Conservation (phyloP, 2,329 filamentous ascomycete species). For the Ilyonectria destructans region DNA sequence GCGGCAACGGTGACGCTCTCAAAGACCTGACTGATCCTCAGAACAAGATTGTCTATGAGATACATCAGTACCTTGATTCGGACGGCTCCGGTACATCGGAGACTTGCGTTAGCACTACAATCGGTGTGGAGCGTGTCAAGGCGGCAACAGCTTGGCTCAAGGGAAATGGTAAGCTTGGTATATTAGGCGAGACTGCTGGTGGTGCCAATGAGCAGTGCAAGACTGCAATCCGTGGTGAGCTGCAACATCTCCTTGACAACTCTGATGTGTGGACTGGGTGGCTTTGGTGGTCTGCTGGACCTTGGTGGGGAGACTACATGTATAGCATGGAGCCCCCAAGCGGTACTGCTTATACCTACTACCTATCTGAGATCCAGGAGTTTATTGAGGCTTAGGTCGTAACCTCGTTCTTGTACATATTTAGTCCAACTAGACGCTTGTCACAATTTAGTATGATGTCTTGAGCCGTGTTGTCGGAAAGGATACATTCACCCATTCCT, state of each 20-base stretch:
- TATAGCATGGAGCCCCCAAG: slow-evolving; percentile 64
- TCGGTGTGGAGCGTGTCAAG: slow-evolving; percentile 65
- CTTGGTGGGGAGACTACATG: slow-evolving; percentile 72
- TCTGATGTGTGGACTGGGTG: slow-evolving; percentile 72
- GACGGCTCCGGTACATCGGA: slow-evolving; percentile 67
- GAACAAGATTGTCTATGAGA: slow-evolving; percentile 70
- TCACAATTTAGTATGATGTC: background rate
- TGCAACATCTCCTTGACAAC: slow-evolving; percentile 69
- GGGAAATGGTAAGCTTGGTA: slow-evolving; percentile 68
- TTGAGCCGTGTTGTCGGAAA: background rate
- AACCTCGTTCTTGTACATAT: background rate
- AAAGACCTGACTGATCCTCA: slow-evolving; percentile 64
- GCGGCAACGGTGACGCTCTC: slow-evolving; percentile 60
- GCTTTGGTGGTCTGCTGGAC: slow-evolving; percentile 72
- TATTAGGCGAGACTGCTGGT: slow-evolving; percentile 73
- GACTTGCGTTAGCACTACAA: slow-evolving; percentile 64
- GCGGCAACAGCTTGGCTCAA: slow-evolving; percentile 70
- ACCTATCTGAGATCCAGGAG: slow-evolving; percentile 27
- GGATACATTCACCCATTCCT: too few species aligned
- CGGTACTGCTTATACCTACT: slow-evolving; percentile 56
- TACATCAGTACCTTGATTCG: slow-evolving; percentile 74
- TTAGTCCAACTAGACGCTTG: background rate
- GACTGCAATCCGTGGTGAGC: slow-evolving; percentile 66
- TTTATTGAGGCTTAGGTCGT: background rate
- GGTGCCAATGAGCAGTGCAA: slow-evolving; percentile 67